These are phyloP conservation scores for Protomyces arabidopsidicola DNA, from an alignment of 1,139 yeast species.

Conservation along the genomic window DNA sequence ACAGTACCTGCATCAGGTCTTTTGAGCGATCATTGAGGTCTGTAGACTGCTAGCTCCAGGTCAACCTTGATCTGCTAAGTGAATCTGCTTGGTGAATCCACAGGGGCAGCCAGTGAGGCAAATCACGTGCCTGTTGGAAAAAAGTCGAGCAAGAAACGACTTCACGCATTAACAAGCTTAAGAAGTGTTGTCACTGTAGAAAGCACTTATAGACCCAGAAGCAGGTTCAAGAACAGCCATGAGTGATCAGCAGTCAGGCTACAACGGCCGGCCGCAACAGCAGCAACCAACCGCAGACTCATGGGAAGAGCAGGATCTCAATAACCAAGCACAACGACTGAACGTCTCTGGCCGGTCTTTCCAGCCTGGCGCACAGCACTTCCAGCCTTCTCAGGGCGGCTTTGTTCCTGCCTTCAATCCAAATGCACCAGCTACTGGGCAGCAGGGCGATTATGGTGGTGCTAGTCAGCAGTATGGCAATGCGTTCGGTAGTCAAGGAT, in stretches of 20 bases:
- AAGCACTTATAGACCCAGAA: not conserved
- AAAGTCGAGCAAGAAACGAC: too few relatives aligned
- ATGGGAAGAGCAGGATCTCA: constrained; percentile 20
- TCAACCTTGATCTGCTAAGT: too few relatives aligned
- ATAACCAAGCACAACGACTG: constrained; percentile 7
- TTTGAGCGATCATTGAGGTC: too few relatives aligned
- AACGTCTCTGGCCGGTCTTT: constrained; percentile 21
- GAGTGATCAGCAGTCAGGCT: not conserved
- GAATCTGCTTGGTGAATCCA: too few relatives aligned
- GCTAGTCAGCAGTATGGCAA: constrained; percentile 40
- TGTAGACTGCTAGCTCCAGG: too few relatives aligned
- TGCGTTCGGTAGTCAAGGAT: constrained; percentile 37
- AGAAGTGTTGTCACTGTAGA: not conserved
- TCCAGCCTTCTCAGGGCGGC: constrained; percentile 23
- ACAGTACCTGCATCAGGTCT: too few relatives aligned
- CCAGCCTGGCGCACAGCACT: constrained; percentile 21
- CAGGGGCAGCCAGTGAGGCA: too few relatives aligned
- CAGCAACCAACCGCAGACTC: constrained; percentile 13
- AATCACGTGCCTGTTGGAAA: too few relatives aligned
- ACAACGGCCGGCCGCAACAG: not conserved
- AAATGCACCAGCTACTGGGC: constrained; percentile 18
- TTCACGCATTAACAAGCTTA: too few relatives aligned
- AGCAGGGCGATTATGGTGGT: constrained; percentile 18
- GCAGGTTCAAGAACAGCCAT: not conserved
- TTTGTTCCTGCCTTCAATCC: constrained; percentile 28